Evolutionary conservation across 148 eudicot species (phyloP).

Genomic region (Diospyros lotus): DNA sequence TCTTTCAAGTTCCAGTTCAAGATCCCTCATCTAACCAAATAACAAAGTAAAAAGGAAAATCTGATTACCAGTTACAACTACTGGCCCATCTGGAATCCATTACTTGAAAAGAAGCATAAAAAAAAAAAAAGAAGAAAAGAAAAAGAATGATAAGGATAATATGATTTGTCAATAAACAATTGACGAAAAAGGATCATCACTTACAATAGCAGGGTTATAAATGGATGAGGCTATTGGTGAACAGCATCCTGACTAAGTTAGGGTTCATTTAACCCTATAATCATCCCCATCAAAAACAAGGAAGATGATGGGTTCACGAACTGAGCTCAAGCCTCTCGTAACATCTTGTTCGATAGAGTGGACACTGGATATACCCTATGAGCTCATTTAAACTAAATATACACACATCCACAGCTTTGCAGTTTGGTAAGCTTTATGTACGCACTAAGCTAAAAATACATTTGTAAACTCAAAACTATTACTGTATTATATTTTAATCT

Average conservation of each 20-base stretch:
- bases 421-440: too few species aligned
- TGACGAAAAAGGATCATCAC: background rate
- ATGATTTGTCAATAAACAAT: background rate
- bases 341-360: background rate
- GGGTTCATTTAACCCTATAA: background rate
- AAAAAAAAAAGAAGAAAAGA: too few species aligned
- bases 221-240: background rate
- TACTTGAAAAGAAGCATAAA: too few species aligned
- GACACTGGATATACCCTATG: background rate
- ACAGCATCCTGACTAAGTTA: background rate
- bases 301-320: background rate
- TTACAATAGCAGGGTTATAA: background rate
- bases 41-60: constrained; percentile 2
- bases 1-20: constrained; percentile 76
- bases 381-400: background rate
- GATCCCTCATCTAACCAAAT: constrained; percentile 56
- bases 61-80: background rate
- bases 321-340: background rate
- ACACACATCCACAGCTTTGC: too few species aligned
- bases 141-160: background rate
- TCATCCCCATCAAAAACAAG: background rate
- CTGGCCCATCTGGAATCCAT: too few species aligned
- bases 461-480: too few species aligned
- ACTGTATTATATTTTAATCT: too few species aligned
- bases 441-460: too few species aligned